Evolutionary conservation across 768 basidiomycete genomes (phyloP), one percentile per base, ranked within the genome.

Genomic region (Terana coerulea): DNA sequence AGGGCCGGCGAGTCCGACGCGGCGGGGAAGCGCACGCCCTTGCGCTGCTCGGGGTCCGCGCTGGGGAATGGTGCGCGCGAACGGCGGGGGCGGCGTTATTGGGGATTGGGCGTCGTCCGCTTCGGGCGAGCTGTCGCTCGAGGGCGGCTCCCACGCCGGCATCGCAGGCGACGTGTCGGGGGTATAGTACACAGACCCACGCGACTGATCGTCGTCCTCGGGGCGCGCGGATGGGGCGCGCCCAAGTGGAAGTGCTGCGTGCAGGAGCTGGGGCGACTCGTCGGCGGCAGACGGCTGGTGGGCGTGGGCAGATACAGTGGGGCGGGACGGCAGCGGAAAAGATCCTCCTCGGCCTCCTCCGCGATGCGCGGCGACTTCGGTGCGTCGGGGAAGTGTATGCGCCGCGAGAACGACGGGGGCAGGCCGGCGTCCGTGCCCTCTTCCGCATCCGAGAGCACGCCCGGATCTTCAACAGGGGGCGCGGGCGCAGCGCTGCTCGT

Each of bases 331-430:
- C 15, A 49, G 55, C 14, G 58, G 55, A 58, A 58, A 7, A 49
- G 52, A 6, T 55, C 47, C 21, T 40, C 50, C 40, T 75, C 72
- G 36, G 62, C 64, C 44, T 71, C 71, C 52, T 69, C 62, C 17
- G 60, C 17, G 57, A 47, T 9, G 51, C 34, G 3, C 28, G 44
- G 2, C 7, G 36, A 9, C 7, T 7, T 3, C 3, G 25, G 34
- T 10, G n/a, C 19, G 9, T 50, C 43, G 2, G 36, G n/a, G 30
- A 39, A 12, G 15, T 40, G 25, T 26, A 46, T 14, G 12, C 47
- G 46, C 19, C 55, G 55, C 10, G 51, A 53, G 28, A 57, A 33
- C 5, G 55, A 57, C 6, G 55, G 43, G 17, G 45, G 51, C 1
- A 56, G 51, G 8, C 45, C 34, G 11, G 31, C 42, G 14, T 57